Evolutionary conservation across 2,329 filamentous ascomycete species (phyloP).

Genomic region (Colletotrichum agaves): DNA sequence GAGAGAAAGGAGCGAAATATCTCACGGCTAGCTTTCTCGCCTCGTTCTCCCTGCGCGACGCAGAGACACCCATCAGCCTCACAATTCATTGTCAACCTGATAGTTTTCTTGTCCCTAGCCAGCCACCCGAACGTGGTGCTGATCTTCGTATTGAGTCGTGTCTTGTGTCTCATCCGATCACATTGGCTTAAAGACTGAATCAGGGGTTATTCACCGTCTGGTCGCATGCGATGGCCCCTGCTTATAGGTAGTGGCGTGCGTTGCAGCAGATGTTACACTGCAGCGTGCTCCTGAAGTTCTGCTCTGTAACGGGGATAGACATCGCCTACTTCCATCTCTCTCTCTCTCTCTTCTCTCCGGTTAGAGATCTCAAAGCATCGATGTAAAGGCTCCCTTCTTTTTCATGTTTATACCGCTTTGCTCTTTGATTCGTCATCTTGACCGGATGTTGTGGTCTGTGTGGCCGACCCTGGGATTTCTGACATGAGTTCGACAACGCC

Average conservation of each 20-base stretch:
- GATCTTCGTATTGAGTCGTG: neutral
- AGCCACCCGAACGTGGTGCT: too few relatives aligned
- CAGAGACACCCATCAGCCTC: too few relatives aligned
- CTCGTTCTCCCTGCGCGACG: too few relatives aligned
- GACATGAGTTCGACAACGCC: conserved; percentile 5
- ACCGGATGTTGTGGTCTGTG: neutral
- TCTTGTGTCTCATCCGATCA: neutral
- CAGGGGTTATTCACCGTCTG: neutral
- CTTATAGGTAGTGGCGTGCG: neutral
- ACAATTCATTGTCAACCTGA: too few relatives aligned
- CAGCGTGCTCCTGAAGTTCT: too few relatives aligned
- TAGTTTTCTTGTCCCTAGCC: too few relatives aligned
- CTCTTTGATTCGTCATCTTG: neutral
- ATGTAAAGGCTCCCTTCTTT: neutral
- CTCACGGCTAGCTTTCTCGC: too few relatives aligned
- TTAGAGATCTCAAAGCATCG: neutral
- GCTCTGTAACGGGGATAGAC: too few relatives aligned
- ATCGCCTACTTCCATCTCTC: neutral
- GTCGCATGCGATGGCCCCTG: neutral
- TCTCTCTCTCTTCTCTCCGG: too few relatives aligned
- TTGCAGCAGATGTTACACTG: too few relatives aligned
- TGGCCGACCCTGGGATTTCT: neutral
- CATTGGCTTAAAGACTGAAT: neutral
- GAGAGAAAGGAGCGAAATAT: too few relatives aligned
- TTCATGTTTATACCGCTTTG: neutral